Conservation (phyloP, 208 protist species). For the Crithidia mellificae region DNA sequence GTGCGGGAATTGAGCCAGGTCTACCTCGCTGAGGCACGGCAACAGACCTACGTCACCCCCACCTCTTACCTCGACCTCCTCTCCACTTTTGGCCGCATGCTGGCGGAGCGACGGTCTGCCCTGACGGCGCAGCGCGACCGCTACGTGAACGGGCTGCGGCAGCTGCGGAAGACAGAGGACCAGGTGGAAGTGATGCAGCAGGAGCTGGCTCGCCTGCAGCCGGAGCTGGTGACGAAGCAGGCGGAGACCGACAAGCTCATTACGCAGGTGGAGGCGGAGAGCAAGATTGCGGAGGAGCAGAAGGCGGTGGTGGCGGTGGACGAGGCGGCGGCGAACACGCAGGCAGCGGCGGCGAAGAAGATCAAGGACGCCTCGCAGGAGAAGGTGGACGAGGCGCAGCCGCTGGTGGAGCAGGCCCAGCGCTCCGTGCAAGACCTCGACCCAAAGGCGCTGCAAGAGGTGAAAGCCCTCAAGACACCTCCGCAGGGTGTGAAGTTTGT, state of each 20-base stretch:
- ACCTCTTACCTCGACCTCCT: conserved; percentile 96
- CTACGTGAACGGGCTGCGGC: conserved; percentile 88
- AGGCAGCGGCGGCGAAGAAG: conserved; percentile 88
- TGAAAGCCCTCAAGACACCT: conserved; percentile 95
- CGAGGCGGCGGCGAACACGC: conserved; percentile 89
- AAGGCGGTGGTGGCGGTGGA: conserved; percentile 87
- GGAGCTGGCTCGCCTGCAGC: conserved; percentile 89
- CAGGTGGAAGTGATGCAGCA: conserved; percentile 96
- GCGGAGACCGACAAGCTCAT: conserved; percentile 89
- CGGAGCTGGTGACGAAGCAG: conserved; percentile 92
- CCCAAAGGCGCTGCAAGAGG: conserved; percentile 93
- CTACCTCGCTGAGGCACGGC: conserved; percentile 90
- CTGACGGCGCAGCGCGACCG: conserved; percentile 85
- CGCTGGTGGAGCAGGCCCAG: conserved; percentile 94
- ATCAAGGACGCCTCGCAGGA: conserved; percentile 96
- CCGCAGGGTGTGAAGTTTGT: conserved; percentile 95
- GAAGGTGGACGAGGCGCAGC: conserved; percentile 95
- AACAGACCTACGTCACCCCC: conserved; percentile 95
- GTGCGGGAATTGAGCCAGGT: conserved; percentile 74
- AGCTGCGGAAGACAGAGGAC: conserved; percentile 92
- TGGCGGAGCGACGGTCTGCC: conserved; percentile 84
- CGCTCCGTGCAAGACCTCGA: conserved; percentile 92
- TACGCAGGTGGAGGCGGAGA: conserved; percentile 84
- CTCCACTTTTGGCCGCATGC: conserved; percentile 88
- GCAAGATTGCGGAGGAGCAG: conserved; percentile 83